Evolutionary conservation across 352 stramenopile genomes (phyloP), one percentile per base, ranked within the genome.

Genomic region (Peronospora destructor): DNA sequence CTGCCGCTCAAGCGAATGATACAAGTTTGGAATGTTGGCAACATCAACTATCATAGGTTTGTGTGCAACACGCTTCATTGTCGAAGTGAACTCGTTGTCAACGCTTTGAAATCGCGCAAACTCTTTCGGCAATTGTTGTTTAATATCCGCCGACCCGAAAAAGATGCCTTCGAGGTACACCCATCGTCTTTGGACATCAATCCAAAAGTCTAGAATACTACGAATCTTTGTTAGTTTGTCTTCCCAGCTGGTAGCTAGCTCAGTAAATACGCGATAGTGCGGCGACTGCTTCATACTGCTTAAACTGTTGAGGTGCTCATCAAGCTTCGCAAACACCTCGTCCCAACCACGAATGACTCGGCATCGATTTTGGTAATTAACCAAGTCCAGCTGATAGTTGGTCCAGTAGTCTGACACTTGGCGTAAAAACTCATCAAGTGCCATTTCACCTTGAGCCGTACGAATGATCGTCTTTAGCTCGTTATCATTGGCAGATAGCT

Each of bases 91-190:
- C 53, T 99, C 97, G 32, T 87, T 95, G 68, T 99, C 97, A 44
- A 99, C 96, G 35, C 80, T 92, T 59, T 99, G 98, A 69, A 99
- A 99, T 30, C 96, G 89, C 12, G 89, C 88, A 68, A 97, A 98
- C 53, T 99, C 96, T 36, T 91, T 89, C n/a, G 95, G 96, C 39
- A 99, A 74, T 65, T 99, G 97, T 35, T 97, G 90, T 56, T 99
- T 98, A 66, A 99, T 99, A 63, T 99, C 97, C 7, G 93, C 95
- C 0, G 84, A 97, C 4, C 93, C 94, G 45, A 98, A 97, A 59
- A 99, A 99, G 64, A 99, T 99, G 19, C 95, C 96, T 76, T 99
- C 97, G 6, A 99, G 74, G 66, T 99, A 99, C 13, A 99, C 91
- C 96, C 96, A 99, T 16, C 96, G 91, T 11, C 97, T 85, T 75